A percentile compares a stretch with the other conserved stretches of the same genome.
These are phyloP conservation scores for Cochliopodium minus DNA, from an alignment of 208 protist genomes.

Conservation along the genomic window DNA sequence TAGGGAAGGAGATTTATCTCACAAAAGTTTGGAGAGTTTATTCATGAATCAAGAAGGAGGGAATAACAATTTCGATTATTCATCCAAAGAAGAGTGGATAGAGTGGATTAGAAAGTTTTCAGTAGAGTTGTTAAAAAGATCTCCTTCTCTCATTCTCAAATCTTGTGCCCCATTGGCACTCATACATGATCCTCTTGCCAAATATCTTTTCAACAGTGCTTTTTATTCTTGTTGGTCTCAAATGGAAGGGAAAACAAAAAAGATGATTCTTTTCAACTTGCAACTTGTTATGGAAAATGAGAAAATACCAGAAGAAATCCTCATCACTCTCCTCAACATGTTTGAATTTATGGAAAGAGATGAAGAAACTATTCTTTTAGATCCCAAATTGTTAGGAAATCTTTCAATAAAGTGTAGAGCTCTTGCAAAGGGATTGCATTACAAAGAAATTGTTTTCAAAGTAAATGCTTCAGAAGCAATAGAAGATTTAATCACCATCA, in stretches of 20 bases:
- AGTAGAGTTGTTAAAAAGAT: conserved; percentile 55
- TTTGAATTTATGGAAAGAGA: conserved; percentile 88
- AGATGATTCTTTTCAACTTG: conserved; percentile 21
- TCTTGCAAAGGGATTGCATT: conserved; percentile 75
- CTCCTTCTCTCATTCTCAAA: conserved; percentile 53
- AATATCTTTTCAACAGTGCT: conserved; percentile 61
- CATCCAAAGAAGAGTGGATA: conserved; percentile 58
- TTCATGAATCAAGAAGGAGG: too few relatives aligned
- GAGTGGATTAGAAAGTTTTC: conserved; percentile 64
- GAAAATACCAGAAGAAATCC: conserved; percentile 55
- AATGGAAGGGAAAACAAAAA: conserved; percentile 29
- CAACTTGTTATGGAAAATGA: conserved; percentile 44
- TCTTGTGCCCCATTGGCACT: conserved; percentile 45
- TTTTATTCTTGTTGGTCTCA: conserved; percentile 73
- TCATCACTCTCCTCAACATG: conserved; percentile 81
- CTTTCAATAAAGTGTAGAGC: conserved; percentile 74
- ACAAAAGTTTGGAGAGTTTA: too few relatives aligned
- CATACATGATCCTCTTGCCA: conserved; percentile 45
- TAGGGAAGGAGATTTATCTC: too few relatives aligned
- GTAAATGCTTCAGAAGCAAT: neutral
- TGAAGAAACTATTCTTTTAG: conserved; percentile 53
- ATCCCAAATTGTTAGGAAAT: conserved; percentile 59
- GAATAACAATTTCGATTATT: too few relatives aligned
- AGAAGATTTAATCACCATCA: conserved; percentile 70
- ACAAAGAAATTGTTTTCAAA: conserved; percentile 49